Base-by-base conservation (phyloP, 148 eudicot species). In the Cornus suecica region DNA sequence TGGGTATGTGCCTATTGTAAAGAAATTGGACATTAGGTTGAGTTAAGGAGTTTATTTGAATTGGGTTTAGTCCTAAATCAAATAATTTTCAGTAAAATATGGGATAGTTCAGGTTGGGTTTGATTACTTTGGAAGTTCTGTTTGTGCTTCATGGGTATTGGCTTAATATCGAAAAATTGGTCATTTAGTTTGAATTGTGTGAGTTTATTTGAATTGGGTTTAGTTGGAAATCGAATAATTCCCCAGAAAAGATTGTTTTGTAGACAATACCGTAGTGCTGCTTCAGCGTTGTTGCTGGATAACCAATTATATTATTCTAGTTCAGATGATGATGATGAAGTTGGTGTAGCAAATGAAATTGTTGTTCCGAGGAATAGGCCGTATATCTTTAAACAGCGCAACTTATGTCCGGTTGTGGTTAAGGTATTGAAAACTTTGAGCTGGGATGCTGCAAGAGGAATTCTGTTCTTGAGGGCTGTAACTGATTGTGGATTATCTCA, bases 361-460 rank as follows among this genome's bases (percentile, higher is more conserved):
- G 6, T 30, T 70, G 68, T 42, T 25, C 65, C 72, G 3, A 66
- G 77, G 13, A 67, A 68, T 32, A 37, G 66, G 34, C 5, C 25
- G 65, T 31, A 37, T 66, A 13, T 56, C 27, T 8, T 51, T 41
- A 62, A 18, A 61, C 74, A 61, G 31, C 67, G 52, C n/a, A 70
- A 78, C 68, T 68, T 86, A 5, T 84, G 67, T 79, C 78, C 67
- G 8, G 70, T 71, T 37, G 85, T 76, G 41, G 85, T 58, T 65
- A 80, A 70, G 62, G 88, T 89, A 13, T 26, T 81, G 11, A 88
- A 83, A 66, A 77, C 87, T 31, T 78, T 89, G 79, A 63, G 78
- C 66, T 85, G 88, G 92, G 23, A n/a, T 20, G 81, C 58, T 77
- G 82, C 84, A 25, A 71, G 75, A 73, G 26, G 77, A 26, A 22